phyloP scores from a whole-genome alignment of 768 basidiomycete species.

The Boletus rubropictus region DNA sequence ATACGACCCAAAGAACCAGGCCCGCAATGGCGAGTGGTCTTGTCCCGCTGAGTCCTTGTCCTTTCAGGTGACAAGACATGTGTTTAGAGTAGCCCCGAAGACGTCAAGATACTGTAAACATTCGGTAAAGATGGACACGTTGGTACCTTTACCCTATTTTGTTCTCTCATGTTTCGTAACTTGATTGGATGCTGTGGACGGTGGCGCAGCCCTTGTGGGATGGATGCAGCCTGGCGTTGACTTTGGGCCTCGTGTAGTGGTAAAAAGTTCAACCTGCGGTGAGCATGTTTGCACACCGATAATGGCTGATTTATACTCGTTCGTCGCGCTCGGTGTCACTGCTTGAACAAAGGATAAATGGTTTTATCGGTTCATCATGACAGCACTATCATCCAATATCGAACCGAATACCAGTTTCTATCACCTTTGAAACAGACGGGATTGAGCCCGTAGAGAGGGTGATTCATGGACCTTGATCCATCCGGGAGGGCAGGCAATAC shows the following conservation, averaged over 20 bases:
- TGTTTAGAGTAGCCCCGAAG: not conserved
- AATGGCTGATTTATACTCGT: not conserved
- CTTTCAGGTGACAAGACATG: not conserved
- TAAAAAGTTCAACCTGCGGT: not conserved
- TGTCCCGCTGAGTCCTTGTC: not conserved
- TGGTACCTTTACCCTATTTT: not conserved
- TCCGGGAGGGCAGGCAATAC: too few relatives aligned
- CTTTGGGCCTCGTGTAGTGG: not conserved
- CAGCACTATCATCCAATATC: not conserved
- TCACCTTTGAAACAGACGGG: not conserved
- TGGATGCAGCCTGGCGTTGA: not conserved
- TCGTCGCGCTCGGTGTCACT: not conserved
- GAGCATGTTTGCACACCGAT: slow-evolving; percentile 2
- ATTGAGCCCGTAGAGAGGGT: not conserved
- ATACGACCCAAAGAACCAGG: not conserved
- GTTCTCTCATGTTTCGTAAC: not conserved
- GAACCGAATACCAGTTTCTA: not conserved
- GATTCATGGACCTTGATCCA: not conserved
- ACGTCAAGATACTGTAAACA: not conserved
- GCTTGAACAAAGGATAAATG: not conserved
- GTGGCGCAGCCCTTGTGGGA: not conserved
- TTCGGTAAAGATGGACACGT: not conserved
- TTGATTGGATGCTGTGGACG: not conserved
- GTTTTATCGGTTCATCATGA: not conserved
- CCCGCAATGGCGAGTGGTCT: not conserved